phyloP scores from a whole-genome alignment of 129 eudicot species.

The Lactuca sativa region DNA sequence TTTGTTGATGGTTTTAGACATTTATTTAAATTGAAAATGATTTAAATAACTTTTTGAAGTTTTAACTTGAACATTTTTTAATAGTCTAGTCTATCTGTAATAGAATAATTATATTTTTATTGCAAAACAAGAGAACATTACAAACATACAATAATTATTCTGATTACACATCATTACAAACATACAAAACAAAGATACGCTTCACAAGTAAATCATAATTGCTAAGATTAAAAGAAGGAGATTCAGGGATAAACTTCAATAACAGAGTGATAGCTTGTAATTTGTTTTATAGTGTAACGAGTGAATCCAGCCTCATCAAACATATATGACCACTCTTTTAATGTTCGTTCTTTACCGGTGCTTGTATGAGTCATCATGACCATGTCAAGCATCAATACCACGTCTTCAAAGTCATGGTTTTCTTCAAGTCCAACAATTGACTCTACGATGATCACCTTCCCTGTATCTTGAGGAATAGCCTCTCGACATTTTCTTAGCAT shows the following conservation, averaged over 20 bases:
- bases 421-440: constrained; percentile 26
- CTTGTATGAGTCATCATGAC: constrained; percentile 63
- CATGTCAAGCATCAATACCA: constrained; percentile 56
- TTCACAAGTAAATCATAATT: neutral
- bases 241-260: constrained; percentile 54
- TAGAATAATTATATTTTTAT: neutral
- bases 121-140: neutral
- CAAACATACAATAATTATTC: no score
- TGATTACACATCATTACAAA: neutral
- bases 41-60: no score
- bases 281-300: constrained; percentile 34
- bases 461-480: constrained; percentile 43
- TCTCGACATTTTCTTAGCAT: constrained; percentile 50
- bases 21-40: no score
- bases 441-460: constrained; percentile 60
- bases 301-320: constrained; percentile 48
- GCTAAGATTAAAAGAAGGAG: neutral
- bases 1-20: no score
- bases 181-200: neutral
- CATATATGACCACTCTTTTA: constrained; percentile 46
- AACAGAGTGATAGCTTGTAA: constrained; percentile 44
- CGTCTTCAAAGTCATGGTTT: constrained; percentile 39
- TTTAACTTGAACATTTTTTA: no score
- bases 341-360: constrained; percentile 54
- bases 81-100: no score